These are phyloP conservation scores for Dothideomycetidae sp. DNA, from an alignment of 2,329 filamentous ascomycete species.

Conservation along the genomic window DNA sequence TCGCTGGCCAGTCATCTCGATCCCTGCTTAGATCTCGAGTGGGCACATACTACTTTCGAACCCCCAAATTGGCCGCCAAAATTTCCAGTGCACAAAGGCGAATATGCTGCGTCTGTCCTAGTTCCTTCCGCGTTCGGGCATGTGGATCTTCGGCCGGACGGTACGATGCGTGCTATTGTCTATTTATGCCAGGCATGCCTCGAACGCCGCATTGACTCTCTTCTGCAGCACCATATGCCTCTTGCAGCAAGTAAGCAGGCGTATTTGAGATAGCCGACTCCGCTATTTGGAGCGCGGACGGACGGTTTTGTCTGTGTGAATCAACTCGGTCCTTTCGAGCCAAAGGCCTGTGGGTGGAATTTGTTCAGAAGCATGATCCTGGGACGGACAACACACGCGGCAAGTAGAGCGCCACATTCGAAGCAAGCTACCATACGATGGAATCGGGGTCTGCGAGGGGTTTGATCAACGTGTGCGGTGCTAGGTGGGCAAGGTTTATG, in stretches of 20 bases:
- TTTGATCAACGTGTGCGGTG: too few relatives aligned
- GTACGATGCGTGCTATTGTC: too few relatives aligned
- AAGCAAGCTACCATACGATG: too few relatives aligned
- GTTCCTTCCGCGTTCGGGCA: too few relatives aligned
- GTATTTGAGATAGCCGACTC: too few relatives aligned
- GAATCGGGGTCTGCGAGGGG: too few relatives aligned
- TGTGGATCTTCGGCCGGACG: too few relatives aligned
- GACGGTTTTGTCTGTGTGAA: background rate
- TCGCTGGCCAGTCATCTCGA: background rate
- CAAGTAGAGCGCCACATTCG: background rate
- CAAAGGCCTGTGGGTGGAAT: background rate
- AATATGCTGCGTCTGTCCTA: too few relatives aligned
- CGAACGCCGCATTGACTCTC: background rate
- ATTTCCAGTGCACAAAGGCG: too few relatives aligned
- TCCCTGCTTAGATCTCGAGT: background rate
- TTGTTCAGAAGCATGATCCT: background rate
- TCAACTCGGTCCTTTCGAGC: background rate
- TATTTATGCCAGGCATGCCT: too few relatives aligned
- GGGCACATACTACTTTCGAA: background rate
- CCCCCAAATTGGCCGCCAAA: background rate
- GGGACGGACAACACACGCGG: background rate
- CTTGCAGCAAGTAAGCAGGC: background rate
- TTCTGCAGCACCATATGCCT: background rate
- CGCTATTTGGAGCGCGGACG: background rate
- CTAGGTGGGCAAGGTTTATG: too few relatives aligned